Percentiles rank a stretch among this genome's conserved stretches.
Evolutionary conservation across 139 green algal species (phyloP).

Genomic region (Coelastrella sp.): DNA sequence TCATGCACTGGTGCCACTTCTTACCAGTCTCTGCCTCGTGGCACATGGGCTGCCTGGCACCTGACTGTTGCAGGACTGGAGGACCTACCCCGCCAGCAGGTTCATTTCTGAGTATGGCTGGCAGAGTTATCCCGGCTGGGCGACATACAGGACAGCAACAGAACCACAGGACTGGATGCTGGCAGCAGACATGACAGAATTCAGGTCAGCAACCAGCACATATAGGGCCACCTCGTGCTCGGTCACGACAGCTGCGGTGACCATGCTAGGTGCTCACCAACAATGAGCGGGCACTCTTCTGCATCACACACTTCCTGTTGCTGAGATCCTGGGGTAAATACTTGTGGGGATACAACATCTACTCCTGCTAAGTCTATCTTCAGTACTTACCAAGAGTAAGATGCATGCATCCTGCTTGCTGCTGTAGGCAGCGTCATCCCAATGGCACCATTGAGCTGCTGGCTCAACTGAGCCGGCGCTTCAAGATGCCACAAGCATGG

Average conservation of each 20-base stretch:
- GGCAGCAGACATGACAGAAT: conserved; percentile 25
- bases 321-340: background rate
- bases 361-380: background rate
- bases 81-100: conserved; percentile 61
- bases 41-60: background rate
- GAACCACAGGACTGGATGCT: conserved; percentile 30
- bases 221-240: background rate
- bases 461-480: conserved; percentile 71
- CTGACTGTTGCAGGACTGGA: conserved; percentile 39
- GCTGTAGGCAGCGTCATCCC: conserved; percentile 75
- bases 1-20: conserved; percentile 49
- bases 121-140: conserved; percentile 57
- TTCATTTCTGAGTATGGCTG: conserved; percentile 81
- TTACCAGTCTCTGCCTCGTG: background rate
- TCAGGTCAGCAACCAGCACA: conserved; percentile 25
- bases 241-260: no score
- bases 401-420: background rate
- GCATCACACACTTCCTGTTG: no score
- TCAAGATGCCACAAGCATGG: conserved; percentile 50
- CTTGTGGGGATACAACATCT: no score
- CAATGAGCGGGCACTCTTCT: no score
- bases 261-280: no score
- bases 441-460: conserved; percentile 72
- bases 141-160: conserved; percentile 33
- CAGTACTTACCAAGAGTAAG: background rate